Base-by-base conservation (phyloP, 108 stramenopile species). In the Skeletonema potamos region DNA sequence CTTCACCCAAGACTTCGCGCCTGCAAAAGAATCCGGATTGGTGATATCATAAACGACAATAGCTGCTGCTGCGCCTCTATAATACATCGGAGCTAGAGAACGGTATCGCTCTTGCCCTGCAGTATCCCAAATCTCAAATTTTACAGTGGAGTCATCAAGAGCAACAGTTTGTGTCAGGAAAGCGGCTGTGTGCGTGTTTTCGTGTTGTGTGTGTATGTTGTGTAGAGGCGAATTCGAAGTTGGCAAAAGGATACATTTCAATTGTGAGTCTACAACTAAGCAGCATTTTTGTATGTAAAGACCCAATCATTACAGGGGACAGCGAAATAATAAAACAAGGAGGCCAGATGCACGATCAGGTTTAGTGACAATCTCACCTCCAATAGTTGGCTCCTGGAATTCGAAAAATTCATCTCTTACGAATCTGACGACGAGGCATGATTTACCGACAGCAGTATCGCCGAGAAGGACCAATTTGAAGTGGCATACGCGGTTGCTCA, bases 71-170 rank as follows among this genome's bases (percentile, higher is more conserved):
- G 92, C 94, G 1, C 94, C 94, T 7, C 92, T 70, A 62, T 95
- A 95, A 82, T 96, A 95, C 96, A 96, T 95, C 22, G 96, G 96
- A 8, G 96, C 96, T 7, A 97, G 84, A 15, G 78, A 85, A 20
- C 82, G 70, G 68, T 84, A 86, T 41, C 88, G 58, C 54, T 85
- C 85, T 69, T 97, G 94, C 4, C 96, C 96, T 13, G 94, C 97
- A 8, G 95, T 97, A 82, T 98, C 98, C 98, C 98, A 99, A 54
- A 99, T 99, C 83, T 99, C 98, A 65, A 98, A 98, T 77, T 98
- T 98, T 15, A 99, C 97, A 0, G 97, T 97, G 57, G 94, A 80
- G 59, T 96, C 96, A 62, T 96, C 96, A 27, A 97, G 81, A 62
- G 88, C 85, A 8, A 99, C 96, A 18, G 96, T 95, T 68, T 99